Conservation (phyloP, 192 early-diverging fungal genomes). For the Coemansia sp. region DNA sequence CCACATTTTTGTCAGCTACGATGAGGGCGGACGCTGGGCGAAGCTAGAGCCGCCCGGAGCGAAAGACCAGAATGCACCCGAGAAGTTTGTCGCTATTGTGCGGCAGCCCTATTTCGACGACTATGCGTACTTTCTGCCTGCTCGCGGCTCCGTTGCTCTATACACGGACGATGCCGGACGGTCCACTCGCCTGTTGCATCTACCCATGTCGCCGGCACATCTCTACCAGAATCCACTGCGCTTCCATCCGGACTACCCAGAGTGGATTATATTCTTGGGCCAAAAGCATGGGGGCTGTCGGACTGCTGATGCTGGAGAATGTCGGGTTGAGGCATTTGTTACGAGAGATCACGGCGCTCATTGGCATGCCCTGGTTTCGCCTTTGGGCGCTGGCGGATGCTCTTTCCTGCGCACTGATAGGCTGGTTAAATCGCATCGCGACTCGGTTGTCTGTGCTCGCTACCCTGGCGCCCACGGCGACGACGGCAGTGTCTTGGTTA, state of each 20-base stretch:
- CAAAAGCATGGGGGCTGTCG: conserved; percentile 54
- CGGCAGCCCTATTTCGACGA: conserved; percentile 63
- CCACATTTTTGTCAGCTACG: conserved; percentile 57
- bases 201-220: conserved; percentile 62
- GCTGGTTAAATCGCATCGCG: conserved; percentile 55
- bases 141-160: conserved; percentile 48
- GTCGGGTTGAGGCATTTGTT: conserved; percentile 72
- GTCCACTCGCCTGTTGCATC: conserved; percentile 56
- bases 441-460: conserved; percentile 74
- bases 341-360: conserved; percentile 66
- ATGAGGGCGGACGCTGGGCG: conserved; percentile 66
- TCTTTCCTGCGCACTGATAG: conserved; percentile 40
- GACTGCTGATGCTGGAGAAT: conserved; percentile 46
- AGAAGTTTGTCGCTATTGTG: conserved; percentile 54
- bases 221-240: conserved; percentile 61
- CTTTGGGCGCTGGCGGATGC: conserved; percentile 42
- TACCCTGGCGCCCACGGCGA: conserved; percentile 34
- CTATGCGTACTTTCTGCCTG: conserved; percentile 62
- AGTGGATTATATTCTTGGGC: conserved; percentile 80
- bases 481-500: conserved; percentile 62
- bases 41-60: conserved; percentile 22
- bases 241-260: conserved; percentile 83
- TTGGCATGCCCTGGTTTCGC: conserved; percentile 59
- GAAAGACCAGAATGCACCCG: not conserved
- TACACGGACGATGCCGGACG: conserved; percentile 62